Base-by-base conservation (phyloP, 2,329 filamentous ascomycete genomes). In the Penicillium sp. region DNA sequence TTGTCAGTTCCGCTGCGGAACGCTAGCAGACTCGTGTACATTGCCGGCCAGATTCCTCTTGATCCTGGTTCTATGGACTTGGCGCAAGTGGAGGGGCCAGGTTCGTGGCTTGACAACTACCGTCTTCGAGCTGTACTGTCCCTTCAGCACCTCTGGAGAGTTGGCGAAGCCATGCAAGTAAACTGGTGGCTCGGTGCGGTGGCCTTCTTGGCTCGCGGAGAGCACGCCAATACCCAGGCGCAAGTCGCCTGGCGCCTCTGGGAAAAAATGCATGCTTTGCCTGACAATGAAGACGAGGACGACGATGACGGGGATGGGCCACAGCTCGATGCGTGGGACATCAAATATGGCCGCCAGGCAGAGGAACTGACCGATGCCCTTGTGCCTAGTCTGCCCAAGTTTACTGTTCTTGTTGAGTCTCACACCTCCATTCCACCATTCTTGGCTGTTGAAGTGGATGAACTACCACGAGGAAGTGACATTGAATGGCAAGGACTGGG, bases 11-110 rank as follows among this genome's bases (percentile, higher is more conserved):
- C 66, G 3, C 50, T 70, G 28, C 59, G 67, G 19, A 67, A 69
- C 11, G 50, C 60, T 33, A 64, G 65, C 40, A 68, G 69, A 8
- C 51, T 83, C 10, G 78, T 93, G 16, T 86, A 86, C 52, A 81
- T 97, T 35, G 92, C 94, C 0, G 94, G 94, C 0, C 94, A 97
- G 73, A 97, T 99, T 47, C 91, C 93, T 1, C 82, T 99, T 4
- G 75, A 93, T 5, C 92, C 94, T 0, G 82, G 86, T 4, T 87
- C 83, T 4, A 97, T 97, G 93, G 69, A 77, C 6, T 65, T 80
- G 42, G 59, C 67, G 17, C 65, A 52, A 5, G 44, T 51, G 28
- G 38, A 50, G 12, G 38, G 37, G 3, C 37, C 52, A 5, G 52
- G 58, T 22, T 59, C 56, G 7, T 66, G 62, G 66, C 31, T 62